Evolutionary conservation across 495 filamentous ascomycete genomes (phyloP), one percentile per base, ranked within the genome.

Genomic region (Hyaloscypha bicolor): DNA sequence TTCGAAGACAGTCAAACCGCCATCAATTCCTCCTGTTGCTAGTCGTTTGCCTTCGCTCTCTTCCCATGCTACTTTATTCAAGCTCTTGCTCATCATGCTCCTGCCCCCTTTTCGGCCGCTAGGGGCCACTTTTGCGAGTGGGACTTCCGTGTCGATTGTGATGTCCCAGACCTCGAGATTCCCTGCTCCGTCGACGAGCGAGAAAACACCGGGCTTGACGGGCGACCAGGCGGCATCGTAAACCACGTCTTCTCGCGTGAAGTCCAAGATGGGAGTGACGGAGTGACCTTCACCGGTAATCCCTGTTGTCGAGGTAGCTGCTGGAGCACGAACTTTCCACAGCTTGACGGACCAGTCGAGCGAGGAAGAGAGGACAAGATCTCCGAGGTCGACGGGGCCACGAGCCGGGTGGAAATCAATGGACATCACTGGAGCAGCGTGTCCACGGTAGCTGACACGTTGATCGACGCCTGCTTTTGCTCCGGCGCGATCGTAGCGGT

Each of bases 341-440:
- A 99, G 82, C 78, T 96, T 97, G 65, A 97, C 93, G 72, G 88
- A 94, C 95, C 95, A 99, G 80, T 99, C 95, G 14, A 98, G 81
- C 53, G 88, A 91, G 14, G 90, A 88, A 29, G 88, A 91, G 37
- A 99, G 84, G 55, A 98, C 90, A 3, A 99, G 82, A 69, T 99
- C 96, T 32, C 94, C 93, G n/a, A 99, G 87, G 76, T 99, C 96
- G 51, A 97, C 88, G 3, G 91, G 90, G 9, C 95, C 95, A 9
- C 90, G 87, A 5, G 92, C 90, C 1, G 95, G 96, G 72, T 99
- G 95, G 81, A 97, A 99, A 73, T 93, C 88, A 25, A 97, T 88
- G 16, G 91, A 93, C 92, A 97, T 98, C 72, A 99, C 93, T 11
- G 95, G 95, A 9, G 93, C 95, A 51, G 91, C 86, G 72, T 99